Base-by-base conservation (phyloP, 805 yeast species). In the Danielia reshetovae region DNA sequence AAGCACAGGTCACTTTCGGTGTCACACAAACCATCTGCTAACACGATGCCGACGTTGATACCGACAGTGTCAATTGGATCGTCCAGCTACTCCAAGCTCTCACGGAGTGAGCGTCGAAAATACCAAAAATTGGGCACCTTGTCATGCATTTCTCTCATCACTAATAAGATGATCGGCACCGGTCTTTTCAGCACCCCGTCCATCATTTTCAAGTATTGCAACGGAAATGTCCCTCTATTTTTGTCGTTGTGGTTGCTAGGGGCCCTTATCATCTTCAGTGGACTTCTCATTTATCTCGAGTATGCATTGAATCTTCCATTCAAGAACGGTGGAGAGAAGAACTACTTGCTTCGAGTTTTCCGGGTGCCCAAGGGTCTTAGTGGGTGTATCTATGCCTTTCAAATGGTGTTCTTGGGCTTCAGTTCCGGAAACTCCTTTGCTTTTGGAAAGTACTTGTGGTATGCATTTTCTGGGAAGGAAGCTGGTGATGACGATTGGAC, bases 111-210 rank as follows among this genome's bases (percentile, higher is more conserved):
- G 19, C 32, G 34, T 22, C 21, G 36, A 15, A 30, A 30, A 24
- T 30, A 35, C 24, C 18, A 19, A 16, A 54, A 54, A 32, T 35
- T 54, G 21, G 58, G 58, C 32, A 53, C 58, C 18, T 46, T 53
- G 9, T 51, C 55, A 39, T 64, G 70, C 27, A 57, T 66, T 27
- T 66, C 66, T 28, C 57, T 81, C 34, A 75, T 79, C 52, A 61
- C 81, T 41, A 81, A 81, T 56, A 70, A 81, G 47, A 80, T 80
- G 75, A 72, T 81, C 34, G 89, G 89, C 27, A 79, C 87, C 3
- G 89, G 88, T 18, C 78, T 81, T 24, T 81, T 81, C 56, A 68
- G 80, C 26, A 76, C 84, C 4, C 82, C 86, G 1, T 74, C 85
- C 4, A 69, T 81, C 18, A 78, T 81, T 24, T 79, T 72, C 85